Base-by-base conservation (phyloP, 768 basidiomycete species). In the Myochromella boudieri region DNA sequence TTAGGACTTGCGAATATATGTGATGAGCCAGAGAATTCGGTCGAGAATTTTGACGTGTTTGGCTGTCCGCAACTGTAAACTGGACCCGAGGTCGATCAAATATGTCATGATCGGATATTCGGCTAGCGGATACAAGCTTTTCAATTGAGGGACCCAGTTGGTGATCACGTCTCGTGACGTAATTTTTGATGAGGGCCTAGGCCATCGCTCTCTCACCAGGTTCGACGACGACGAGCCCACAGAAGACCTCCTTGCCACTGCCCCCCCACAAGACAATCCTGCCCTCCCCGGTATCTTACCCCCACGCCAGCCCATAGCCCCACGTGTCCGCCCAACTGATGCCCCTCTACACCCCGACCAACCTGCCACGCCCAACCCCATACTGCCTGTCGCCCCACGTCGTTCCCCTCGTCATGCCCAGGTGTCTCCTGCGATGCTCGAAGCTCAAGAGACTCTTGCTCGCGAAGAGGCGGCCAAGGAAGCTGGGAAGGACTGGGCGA, bases 111-210 rank as follows among this genome's bases (percentile, higher is more conserved):
- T 60, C 21, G 54, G 61, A 1, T 63, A 55, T 31, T 53, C 25
- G 4, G 14, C 49, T 4, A 45, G 39, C 4, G 51, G 50, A 22
- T 61, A 61, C 37, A 52, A 51, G 14, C 20, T 62, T 2, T 51
- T 42, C 22, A 48, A 54, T 20, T 27, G 37, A 2, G 34, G 24
- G 1, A 26, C 48, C 1, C 49, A 55, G 10, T 7, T 11, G 3
- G 33, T 58, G 3, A 38, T 58, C 17, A 53, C 48, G 18, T 27
- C 40, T 3, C 42, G 53, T 3, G 53, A 64, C 24, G 54, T 64
- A 3, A 49, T 56, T 7, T 61, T 64, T 42, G 54, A 63, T 2
- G 62, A 63, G 43, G 52, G 52, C 21, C 12, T 25, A 17, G 40
- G 46, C 42, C 39, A 57, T 41, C 15, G 40, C 17, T 44, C 52